Evolutionary conservation across 208 protist species (phyloP), one percentile per base, ranked within the genome.

Genomic region (Angomonas ambiguus): DNA sequence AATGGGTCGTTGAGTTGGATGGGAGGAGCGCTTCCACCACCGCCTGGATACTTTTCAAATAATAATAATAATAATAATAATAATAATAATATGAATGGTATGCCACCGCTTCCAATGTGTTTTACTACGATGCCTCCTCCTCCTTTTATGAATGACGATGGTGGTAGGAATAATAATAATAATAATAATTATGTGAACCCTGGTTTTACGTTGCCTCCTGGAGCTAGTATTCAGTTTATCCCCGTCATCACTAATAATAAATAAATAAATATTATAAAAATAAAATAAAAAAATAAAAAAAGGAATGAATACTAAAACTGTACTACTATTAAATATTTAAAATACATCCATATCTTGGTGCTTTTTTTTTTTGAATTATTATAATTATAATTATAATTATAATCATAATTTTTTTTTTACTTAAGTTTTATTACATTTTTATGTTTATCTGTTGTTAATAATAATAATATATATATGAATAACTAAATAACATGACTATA

Each of bases 31-130:
- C 53, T 30, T 4, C 53, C 53, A 18, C 53, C 25, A 30, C 25
- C 53, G 25, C 13, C 2, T 16, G 24, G 24, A 30, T 33, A 20
- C 16, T 16, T 25, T 22, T 55, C 28, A 30, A 55, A 30, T 4
- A 20, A 20, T 48, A 55, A 16, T 55, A 22, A n/a, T 25, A 55
- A 20, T 48, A 48, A 48, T 18, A 55, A 55, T 55, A 55, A 16
- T 55, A 55, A 55, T 55, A 55, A 55, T 55, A 55, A 4, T 55
- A 55, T 30, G 6, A 55, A n/a, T n/a, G n/a, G n/a, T n/a, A n/a
- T n/a, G n/a, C n/a, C n/a, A n/a, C n/a, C n/a, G n/a, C n/a, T n/a
- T n/a, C n/a, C n/a, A n/a, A n/a, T n/a, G n/a, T n/a, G n/a, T n/a
- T n/a, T n/a, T n/a, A n/a, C n/a, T n/a, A n/a, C n/a, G n/a, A n/a